Conservation (phyloP, 2,329 filamentous ascomycete species). For the Aureobasidium sp. region DNA sequence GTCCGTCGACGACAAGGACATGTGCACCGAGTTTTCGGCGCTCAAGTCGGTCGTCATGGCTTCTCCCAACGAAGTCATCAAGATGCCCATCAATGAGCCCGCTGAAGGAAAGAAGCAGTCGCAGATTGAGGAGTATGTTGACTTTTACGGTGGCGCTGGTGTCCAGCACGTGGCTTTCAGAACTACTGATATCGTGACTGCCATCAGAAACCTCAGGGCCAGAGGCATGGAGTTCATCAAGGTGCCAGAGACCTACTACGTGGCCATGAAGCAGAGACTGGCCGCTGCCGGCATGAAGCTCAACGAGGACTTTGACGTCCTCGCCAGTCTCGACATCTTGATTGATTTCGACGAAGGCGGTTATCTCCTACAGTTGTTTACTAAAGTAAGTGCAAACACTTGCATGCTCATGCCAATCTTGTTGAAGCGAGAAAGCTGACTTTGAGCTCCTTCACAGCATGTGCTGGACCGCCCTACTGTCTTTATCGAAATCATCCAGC, state of each 20-base stretch:
- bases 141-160: conserved; percentile 83
- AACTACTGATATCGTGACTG: conserved; percentile 69
- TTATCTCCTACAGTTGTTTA: conserved; percentile 62
- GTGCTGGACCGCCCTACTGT: conserved; percentile 92
- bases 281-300: conserved; percentile 55
- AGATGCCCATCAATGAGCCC: conserved; percentile 98
- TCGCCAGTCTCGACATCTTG: conserved; percentile 74
- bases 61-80: conserved; percentile 75
- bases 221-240: conserved; percentile 88
- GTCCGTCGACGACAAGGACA: conserved; percentile 89
- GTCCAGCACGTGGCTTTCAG: conserved; percentile 91
- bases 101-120: conserved; percentile 82
- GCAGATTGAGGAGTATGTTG: conserved; percentile 83
- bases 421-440: background rate
- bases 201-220: conserved; percentile 72
- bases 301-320: conserved; percentile 69
- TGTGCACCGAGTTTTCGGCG: conserved; percentile 87
- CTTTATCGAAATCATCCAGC: conserved; percentile 93
- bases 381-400: conserved; percentile 36
- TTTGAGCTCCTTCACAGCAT: conserved; percentile 41
- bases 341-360: conserved; percentile 94
- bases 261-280: conserved; percentile 65
- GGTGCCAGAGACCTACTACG: conserved; percentile 83
- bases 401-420: too few species aligned
- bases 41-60: conserved; percentile 88